Conservation (phyloP, 768 basidiomycete species). For the Boletus subparvulus region DNA sequence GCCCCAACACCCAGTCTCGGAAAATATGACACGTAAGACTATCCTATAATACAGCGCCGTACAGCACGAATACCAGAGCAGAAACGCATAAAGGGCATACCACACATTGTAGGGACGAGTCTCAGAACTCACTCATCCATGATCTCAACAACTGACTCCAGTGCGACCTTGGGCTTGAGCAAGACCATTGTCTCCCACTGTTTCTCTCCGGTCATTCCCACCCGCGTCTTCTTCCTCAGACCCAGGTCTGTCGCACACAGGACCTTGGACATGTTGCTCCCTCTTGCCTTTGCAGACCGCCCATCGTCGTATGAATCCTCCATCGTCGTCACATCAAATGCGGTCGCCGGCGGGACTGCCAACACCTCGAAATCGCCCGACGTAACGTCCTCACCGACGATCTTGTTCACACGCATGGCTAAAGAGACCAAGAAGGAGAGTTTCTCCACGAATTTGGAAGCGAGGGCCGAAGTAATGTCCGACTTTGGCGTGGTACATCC, state of each 20-base stretch:
- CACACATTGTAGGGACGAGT: not conserved
- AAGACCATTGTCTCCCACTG: constrained; percentile 35
- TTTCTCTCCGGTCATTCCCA: constrained; percentile 25
- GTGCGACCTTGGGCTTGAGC: constrained; percentile 39
- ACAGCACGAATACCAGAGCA: not conserved
- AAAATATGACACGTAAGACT: not conserved
- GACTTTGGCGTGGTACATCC: constrained; percentile 24
- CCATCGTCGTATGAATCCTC: constrained; percentile 35
- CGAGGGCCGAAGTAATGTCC: constrained; percentile 40
- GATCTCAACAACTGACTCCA: constrained; percentile 37
- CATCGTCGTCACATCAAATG: constrained; percentile 29
- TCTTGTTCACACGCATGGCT: constrained; percentile 48
- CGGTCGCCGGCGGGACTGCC: constrained; percentile 22
- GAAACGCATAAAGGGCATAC: not conserved
- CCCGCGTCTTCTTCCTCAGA: constrained; percentile 30
- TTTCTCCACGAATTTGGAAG: constrained; percentile 43
- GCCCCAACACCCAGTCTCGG: not conserved
- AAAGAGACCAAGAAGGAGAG: constrained; percentile 43
- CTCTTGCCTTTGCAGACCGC: constrained; percentile 5
- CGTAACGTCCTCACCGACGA: constrained; percentile 31
- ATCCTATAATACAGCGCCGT: not conserved
- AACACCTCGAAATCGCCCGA: constrained; percentile 34
- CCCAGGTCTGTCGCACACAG: constrained; percentile 41
- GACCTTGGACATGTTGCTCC: constrained; percentile 17
- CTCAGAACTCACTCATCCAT: constrained; percentile 28